Evolutionary conservation across 805 yeast genomes (phyloP).

Genomic region (Candida boidinii): DNA sequence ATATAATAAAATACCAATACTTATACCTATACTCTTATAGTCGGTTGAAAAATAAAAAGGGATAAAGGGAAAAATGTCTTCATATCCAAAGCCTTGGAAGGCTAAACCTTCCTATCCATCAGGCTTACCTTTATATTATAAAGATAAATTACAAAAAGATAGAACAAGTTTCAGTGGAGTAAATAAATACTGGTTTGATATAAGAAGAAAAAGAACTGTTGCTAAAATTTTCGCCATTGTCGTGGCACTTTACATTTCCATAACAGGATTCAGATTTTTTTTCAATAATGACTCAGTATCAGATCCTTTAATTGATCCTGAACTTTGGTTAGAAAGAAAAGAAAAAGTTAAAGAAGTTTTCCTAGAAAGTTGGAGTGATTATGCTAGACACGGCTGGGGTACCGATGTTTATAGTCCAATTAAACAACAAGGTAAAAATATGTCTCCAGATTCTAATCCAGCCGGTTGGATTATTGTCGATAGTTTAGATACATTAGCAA

Average conservation of each 20-base stretch:
- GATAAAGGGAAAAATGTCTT: background rate
- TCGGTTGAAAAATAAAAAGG: no score
- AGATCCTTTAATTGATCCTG: constrained; percentile 6
- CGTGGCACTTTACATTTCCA: no score
- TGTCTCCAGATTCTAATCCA: constrained; percentile 76
- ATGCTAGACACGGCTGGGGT: constrained; percentile 76
- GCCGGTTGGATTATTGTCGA: constrained; percentile 93
- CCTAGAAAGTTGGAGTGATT: constrained; percentile 69
- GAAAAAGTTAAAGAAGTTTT: constrained; percentile 59
- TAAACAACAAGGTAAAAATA: constrained; percentile 52
- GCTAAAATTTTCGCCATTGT: constrained; percentile 31
- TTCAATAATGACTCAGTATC: constrained; percentile 13
- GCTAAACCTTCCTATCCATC: constrained; percentile 7
- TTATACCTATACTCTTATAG: no score
- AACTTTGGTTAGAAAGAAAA: constrained; percentile 41
- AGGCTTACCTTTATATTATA: constrained; percentile 44
- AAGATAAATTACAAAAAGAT: constrained; percentile 32
- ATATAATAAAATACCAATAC: no score
- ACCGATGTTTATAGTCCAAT: constrained; percentile 69
- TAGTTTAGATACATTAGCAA: constrained; percentile 69
- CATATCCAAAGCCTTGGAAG: constrained; percentile 4
- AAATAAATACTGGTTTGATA: constrained; percentile 8
- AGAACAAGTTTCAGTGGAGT: constrained; percentile 7
- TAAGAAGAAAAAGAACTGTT: constrained; percentile 15
- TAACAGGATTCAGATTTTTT: constrained; percentile 35